phyloP scores from a whole-genome alignment of 2,329 filamentous ascomycete species.

The Aspergillus calidoustus region DNA sequence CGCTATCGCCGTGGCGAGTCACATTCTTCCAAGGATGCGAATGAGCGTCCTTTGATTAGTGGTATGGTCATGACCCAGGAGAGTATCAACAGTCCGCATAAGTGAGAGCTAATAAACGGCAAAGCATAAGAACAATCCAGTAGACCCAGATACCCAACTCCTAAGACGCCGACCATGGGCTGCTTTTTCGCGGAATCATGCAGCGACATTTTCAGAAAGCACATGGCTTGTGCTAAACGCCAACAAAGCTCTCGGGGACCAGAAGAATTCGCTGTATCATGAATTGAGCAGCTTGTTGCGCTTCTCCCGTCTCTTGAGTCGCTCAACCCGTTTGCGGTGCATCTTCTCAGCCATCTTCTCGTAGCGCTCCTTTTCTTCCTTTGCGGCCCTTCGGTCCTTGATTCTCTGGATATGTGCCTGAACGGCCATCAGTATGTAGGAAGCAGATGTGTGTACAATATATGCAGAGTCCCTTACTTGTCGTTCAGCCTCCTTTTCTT shows the following conservation, averaged over 20 bases:
- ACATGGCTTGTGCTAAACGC: neutral
- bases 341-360: conserved; percentile 96
- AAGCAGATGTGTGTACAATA: neutral
- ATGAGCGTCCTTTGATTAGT: neutral
- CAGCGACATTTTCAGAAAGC: neutral
- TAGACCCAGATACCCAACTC: conserved; percentile 1
- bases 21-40: neutral
- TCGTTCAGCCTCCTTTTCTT: conserved; percentile 89
- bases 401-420: conserved; percentile 78
- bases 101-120: neutral
- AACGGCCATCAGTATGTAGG: conserved; percentile 9
- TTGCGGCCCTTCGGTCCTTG: conserved; percentile 82
- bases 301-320: conserved; percentile 94
- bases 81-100: neutral
- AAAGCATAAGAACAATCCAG: neutral
- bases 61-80: neutral
- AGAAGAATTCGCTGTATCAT: conserved; percentile 29
- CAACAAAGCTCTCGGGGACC: conserved; percentile 1
- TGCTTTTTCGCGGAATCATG: neutral
- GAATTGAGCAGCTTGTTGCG: conserved; percentile 64
- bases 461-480: conserved; percentile 61
- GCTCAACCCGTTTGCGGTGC: conserved; percentile 93
- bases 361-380: conserved; percentile 91
- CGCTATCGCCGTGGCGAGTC: neutral
- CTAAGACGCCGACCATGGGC: conserved; percentile 4